Evolutionary conservation across 2,329 filamentous ascomycete species (phyloP).

Genomic region (Xylaria sp.): DNA sequence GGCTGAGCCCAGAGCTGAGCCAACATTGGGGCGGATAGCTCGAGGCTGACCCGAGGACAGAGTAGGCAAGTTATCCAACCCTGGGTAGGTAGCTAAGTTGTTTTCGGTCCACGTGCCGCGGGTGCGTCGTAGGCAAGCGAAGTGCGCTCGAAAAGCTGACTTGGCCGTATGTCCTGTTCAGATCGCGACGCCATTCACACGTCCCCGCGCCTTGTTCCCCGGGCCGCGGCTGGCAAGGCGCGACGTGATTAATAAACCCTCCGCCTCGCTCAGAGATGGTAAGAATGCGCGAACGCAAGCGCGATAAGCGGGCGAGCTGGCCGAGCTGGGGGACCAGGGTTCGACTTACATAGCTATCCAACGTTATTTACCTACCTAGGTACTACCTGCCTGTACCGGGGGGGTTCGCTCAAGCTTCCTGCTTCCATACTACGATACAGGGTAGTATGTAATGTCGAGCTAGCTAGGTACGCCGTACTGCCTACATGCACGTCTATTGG

Average conservation of each 20-base stretch:
- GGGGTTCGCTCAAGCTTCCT: background rate
- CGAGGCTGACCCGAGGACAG: too few species aligned
- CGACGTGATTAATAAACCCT: background rate
- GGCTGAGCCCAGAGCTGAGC: too few species aligned
- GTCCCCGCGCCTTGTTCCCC: background rate
- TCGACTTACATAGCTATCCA: too few species aligned
- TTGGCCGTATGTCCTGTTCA: background rate
- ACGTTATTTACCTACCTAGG: too few species aligned
- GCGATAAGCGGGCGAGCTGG: background rate
- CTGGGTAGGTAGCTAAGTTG: too few species aligned
- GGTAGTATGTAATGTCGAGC: background rate
- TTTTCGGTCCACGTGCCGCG: background rate
- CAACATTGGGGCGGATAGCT: too few species aligned
- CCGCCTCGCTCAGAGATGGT: background rate
- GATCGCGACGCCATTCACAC: background rate
- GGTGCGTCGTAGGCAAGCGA: background rate
- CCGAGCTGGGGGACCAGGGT: background rate
- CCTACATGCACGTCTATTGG: too few species aligned
- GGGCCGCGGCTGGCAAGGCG: background rate
- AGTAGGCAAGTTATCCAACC: too few species aligned
- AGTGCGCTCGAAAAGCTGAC: background rate
- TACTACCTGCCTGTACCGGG: background rate
- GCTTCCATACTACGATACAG: background rate
- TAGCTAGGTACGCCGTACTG: background rate
- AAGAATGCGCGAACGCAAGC: background rate